Evolutionary conservation across 805 yeast genomes (phyloP).

Genomic region (Ogataea philodendri): DNA sequence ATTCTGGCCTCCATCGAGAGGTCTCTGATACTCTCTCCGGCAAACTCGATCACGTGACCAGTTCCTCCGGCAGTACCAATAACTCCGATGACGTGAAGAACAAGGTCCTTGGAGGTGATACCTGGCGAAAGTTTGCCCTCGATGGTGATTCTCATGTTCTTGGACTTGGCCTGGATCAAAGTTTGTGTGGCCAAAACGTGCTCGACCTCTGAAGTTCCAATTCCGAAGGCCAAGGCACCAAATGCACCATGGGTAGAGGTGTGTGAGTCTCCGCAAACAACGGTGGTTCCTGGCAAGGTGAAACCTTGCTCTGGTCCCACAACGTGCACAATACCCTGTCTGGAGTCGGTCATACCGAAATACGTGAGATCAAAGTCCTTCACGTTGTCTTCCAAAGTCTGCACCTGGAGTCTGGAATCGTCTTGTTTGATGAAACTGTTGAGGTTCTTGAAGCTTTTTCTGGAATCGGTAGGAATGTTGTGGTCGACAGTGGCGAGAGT

Average conservation of each 20-base stretch:
- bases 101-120: constrained; percentile 92
- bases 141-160: constrained; percentile 88
- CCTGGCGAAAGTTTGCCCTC: constrained; percentile 85
- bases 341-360: constrained; percentile 89
- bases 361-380: constrained; percentile 84
- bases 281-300: constrained; percentile 97
- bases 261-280: constrained; percentile 98
- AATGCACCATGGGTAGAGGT: constrained; percentile 99
- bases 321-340: constrained; percentile 98
- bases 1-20: constrained; percentile 96
- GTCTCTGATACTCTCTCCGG: constrained; percentile 89
- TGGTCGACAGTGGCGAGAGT: constrained; percentile 95
- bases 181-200: constrained; percentile 98
- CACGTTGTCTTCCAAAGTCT: constrained; percentile 90
- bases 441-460: constrained; percentile 69
- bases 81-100: constrained; percentile 90
- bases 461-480: constrained; percentile 93
- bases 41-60: constrained; percentile 94
- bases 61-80: constrained; percentile 99
- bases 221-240: constrained; percentile 96
- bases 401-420: constrained; percentile 89
- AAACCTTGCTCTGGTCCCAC: constrained; percentile 99
- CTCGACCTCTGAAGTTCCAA: constrained; percentile 98
- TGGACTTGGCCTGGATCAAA: constrained; percentile 88
- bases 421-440: constrained; percentile 82